phyloP scores from a whole-genome alignment of 371 early-diverging fungal species.

The Encephalitozoon romaleae region DNA sequence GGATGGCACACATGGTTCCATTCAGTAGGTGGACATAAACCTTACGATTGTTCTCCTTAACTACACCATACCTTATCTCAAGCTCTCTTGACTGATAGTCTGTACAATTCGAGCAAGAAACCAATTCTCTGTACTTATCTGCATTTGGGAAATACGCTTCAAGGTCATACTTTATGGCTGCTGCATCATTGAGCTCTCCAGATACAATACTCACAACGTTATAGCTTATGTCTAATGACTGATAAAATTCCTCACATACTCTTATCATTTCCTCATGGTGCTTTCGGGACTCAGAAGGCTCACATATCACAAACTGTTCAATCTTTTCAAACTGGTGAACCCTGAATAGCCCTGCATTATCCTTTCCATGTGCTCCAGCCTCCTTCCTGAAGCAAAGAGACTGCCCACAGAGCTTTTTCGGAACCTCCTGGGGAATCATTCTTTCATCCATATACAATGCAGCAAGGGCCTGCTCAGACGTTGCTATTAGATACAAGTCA shows the following conservation, averaged over 20 bases:
- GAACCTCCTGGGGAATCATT: constrained; percentile 39
- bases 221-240: constrained; percentile 76
- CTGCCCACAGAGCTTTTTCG: constrained; percentile 74
- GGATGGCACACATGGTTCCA: constrained; percentile 91
- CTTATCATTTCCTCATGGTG: constrained; percentile 91
- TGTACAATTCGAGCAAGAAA: constrained; percentile 97
- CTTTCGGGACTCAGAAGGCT: constrained; percentile 89
- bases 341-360: constrained; percentile 97
- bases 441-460: constrained; percentile 90
- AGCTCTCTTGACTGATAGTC: constrained; percentile 87
- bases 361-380: constrained; percentile 96
- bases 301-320: constrained; percentile 92
- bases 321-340: constrained; percentile 99
- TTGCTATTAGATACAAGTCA: constrained; percentile 94
- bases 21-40: constrained; percentile 95
- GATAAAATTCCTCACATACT: constrained; percentile 84
- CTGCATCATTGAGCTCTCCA: constrained; percentile 95
- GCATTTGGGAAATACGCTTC: constrained; percentile 95
- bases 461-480: constrained; percentile 95
- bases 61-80: constrained; percentile 88
- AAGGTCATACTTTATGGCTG: constrained; percentile 96
- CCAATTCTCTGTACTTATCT: constrained; percentile 92
- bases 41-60: constrained; percentile 71
- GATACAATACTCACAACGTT: constrained; percentile 88
- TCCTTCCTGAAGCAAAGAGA: constrained; percentile 99